Base-by-base conservation (phyloP, 2,329 filamentous ascomycete species). In the Lasiodiplodia sp. region DNA sequence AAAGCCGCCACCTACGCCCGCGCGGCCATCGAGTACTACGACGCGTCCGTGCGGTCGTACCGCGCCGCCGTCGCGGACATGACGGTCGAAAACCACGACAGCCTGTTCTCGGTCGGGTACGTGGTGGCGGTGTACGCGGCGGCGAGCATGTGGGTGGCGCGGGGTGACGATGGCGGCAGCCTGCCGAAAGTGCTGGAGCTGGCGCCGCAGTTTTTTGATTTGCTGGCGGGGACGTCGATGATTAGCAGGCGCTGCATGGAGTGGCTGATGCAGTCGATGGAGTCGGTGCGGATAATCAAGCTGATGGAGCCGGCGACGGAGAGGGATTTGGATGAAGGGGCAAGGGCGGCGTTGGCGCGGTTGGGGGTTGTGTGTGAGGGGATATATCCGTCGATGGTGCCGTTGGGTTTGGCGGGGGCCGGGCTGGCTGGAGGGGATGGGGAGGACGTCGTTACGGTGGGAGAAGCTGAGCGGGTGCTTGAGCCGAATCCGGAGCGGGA, bases 21-120 rank as follows among this genome's bases (percentile, higher is more conserved):
- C 52, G 70, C 75, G 10, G 79, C 79, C 4, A 71, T 81, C 44
- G 75, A 78, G 49, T 79, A 78, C 58, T 78, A 80, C 62, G 76
- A 77, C 67, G 70, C 63, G 75, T 28, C 77, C 16, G 77, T 77
- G 66, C 72, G 69, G 31, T 73, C 74, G 3, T 79, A 80, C 70
- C 77, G 78, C 12, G 68, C 57, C 2, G 71, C 75, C 2, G 67
- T 82, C 14, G 67, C 66, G 21, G 72, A 71, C 40, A 74, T 80
- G 66, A 75, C 75, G n/a, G 64, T 68, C 7, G 72, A 76, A 0
- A 78, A 76, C 21, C 72, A 74, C 67, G 72, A 74, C 55, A 58
- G 75, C 55, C 66, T 78, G 25, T 79, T 78, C 71, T 11, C 49
- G 1, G 12, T 63, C 58, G 21, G 16, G 31, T 34, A 8, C 8